These are phyloP conservation scores for Pichia gijzeniarum DNA, from an alignment of 805 yeast genomes.

Conservation along the genomic window DNA sequence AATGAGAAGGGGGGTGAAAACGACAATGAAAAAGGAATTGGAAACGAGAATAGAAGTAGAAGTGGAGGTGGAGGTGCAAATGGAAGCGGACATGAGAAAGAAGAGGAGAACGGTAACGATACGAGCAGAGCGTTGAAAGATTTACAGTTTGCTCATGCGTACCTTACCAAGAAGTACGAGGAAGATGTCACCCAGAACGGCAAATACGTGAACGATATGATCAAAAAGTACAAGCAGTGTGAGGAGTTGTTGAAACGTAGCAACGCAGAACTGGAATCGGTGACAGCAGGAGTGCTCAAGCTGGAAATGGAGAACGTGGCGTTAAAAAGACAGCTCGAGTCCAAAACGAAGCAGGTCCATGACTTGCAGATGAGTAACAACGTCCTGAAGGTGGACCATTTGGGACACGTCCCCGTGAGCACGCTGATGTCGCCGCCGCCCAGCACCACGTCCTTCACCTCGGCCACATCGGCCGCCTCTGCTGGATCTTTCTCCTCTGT, in stretches of 20 bases:
- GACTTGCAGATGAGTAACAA: constrained; percentile 41
- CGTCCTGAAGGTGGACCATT: constrained; percentile 37
- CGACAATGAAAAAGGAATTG: too few relatives aligned
- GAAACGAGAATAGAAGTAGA: too few relatives aligned
- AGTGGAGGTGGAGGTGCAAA: neutral
- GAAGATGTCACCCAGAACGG: constrained; percentile 53
- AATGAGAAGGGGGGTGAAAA: too few relatives aligned
- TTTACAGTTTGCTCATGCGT: constrained; percentile 64
- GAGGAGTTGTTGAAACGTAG: constrained; percentile 45
- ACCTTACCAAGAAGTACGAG: constrained; percentile 60
- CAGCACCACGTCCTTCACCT: constrained; percentile 4
- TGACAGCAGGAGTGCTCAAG: constrained; percentile 31
- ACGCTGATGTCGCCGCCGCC: constrained; percentile 13
- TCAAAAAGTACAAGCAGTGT: constrained; percentile 42
- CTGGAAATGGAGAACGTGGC: constrained; percentile 33
- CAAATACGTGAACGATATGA: constrained; percentile 46
- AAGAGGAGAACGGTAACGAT: neutral
- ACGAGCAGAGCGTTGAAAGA: constrained; percentile 52
- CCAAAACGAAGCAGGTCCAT: constrained; percentile 36
- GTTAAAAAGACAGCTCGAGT: constrained; percentile 24
- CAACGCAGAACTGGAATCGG: constrained; percentile 32
- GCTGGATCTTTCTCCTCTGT: neutral
- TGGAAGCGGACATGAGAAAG: too few relatives aligned
- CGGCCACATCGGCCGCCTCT: neutral
- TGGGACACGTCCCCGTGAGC: constrained; percentile 29